A percentile compares a stretch with the other conserved stretches of the same genome.
phyloP scores from a whole-genome alignment of 2,329 filamentous ascomycete species.

The Diaporthe vexans region DNA sequence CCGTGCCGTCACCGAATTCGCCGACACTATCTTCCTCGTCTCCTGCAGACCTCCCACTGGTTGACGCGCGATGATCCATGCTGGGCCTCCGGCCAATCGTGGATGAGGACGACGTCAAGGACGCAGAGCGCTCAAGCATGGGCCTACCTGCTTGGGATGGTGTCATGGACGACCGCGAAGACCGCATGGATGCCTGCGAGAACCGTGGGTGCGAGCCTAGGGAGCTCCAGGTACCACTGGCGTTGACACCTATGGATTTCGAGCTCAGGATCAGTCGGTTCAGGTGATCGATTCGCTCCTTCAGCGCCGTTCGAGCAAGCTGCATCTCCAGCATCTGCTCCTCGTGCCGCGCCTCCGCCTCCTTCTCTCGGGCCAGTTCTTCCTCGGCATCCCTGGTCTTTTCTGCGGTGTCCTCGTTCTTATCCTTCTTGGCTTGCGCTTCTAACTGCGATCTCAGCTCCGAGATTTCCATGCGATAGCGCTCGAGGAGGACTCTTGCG shows the following conservation, averaged over 20 bases:
- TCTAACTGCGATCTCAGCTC: conserved; percentile 87
- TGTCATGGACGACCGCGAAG: conserved; percentile 69
- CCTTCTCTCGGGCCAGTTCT: conserved; percentile 80
- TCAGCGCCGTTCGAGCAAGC: conserved; percentile 92
- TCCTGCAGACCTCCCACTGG: conserved; percentile 56
- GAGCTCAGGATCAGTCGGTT: conserved; percentile 96
- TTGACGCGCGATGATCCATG: conserved; percentile 58
- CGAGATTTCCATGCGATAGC: conserved; percentile 93
- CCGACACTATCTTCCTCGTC: conserved; percentile 81
- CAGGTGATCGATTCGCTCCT: conserved; percentile 96
- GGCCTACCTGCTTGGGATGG: conserved; percentile 69
- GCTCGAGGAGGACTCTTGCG: conserved; percentile 88
- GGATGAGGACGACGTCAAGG: conserved; percentile 74
- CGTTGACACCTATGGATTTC: conserved; percentile 94
- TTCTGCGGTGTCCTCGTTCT: conserved; percentile 74
- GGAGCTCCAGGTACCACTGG: conserved; percentile 78
- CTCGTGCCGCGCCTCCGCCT: conserved; percentile 89
- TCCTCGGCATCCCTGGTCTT: conserved; percentile 75
- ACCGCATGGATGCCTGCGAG: conserved; percentile 74
- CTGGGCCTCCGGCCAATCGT: conserved; percentile 70
- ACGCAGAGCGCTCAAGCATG: conserved; percentile 74
- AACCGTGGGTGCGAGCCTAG: conserved; percentile 75
- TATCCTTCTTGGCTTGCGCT: conserved; percentile 76
- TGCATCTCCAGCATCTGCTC: conserved; percentile 99
- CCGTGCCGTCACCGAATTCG: conserved; percentile 88